Evolutionary conservation across 306 rosid genomes (phyloP).

Genomic region (Castanea crenata): DNA sequence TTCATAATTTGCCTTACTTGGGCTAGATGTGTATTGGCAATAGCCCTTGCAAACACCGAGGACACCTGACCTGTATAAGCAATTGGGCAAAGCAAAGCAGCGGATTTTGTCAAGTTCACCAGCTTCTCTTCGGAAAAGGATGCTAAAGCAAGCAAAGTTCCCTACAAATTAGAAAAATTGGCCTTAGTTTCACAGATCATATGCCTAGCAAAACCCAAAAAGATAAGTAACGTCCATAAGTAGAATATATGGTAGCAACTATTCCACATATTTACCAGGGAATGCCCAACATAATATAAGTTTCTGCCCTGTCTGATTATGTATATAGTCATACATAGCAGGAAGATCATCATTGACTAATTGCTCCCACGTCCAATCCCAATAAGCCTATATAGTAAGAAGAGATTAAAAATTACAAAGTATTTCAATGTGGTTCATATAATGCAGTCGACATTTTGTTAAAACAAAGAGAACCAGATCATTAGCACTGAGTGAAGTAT

Average conservation of each 20-base stretch:
- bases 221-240: background rate
- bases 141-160: conserved; percentile 78
- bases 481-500: conserved; percentile 31
- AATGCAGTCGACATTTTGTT: too few species aligned
- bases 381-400: conserved; percentile 44
- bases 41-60: conserved; percentile 67
- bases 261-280: conserved; percentile 43
- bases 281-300: conserved; percentile 77
- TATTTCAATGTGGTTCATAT: background rate
- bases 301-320: conserved; percentile 29
- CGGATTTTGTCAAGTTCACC: conserved; percentile 59
- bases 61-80: conserved; percentile 73
- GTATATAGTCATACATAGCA: conserved; percentile 69
- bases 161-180: conserved; percentile 38
- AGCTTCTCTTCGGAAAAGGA: conserved; percentile 66
- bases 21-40: conserved; percentile 62
- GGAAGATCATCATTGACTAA: conserved; percentile 86
- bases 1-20: conserved; percentile 44
- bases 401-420: background rate
- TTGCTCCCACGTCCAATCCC: conserved; percentile 99
- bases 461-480: conserved; percentile 30
- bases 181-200: too few species aligned
- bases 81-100: conserved; percentile 86
- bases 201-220: too few species aligned
- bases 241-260: conserved; percentile 7